Evolutionary conservation across 176 grass and related monocot species (phyloP), one percentile per base, ranked within the genome.

Genomic region (Triticum timopheevii): DNA sequence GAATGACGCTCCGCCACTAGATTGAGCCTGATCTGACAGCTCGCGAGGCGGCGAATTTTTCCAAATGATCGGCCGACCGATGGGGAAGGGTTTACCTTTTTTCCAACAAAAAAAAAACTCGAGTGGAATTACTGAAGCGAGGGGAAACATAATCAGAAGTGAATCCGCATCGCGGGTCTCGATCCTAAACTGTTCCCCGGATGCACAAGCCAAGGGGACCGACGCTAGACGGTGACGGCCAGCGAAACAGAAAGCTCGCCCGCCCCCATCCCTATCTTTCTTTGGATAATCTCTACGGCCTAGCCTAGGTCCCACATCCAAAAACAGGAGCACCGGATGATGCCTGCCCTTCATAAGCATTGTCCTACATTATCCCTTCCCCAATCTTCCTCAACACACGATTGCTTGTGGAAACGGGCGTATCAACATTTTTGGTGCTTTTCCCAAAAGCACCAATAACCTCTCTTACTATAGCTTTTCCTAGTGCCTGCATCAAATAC

Each of bases 231-330:
- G 65, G 70, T 13, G 86, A 87, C 61, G 22, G 23, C 23, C 17
- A 77, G 34, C 4, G 13, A 67, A 81, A 69, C 59, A 58, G 33
- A 77, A 52, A 44, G 52, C 45, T n/a, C 40, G 28, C 23, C 45
- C 45, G 73, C 62, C 6, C 17, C 39, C 22, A 4, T 73, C 33
- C 59, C 62, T 52, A 56, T 79, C 65, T 44, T 69, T 10, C 5
- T 68, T 61, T 58, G 64, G 76, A 86, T 79, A 71, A 61, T 86
- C 84, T 61, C 65, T 22, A 6, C 6, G 11, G 8, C 39, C 39
- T 42, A 42, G 16, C 16, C 22, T 39, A 86, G 13, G 30, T 63
- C 39, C 83, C 74, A 58, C 62, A 25, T 66, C 64, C 59, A n/a
- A 25, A 73, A 80, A 40, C 33, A 73, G 54, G 33, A 31, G 49